Conservation (phyloP, 2,329 filamentous ascomycete species). For the Lanzia echinophila region DNA sequence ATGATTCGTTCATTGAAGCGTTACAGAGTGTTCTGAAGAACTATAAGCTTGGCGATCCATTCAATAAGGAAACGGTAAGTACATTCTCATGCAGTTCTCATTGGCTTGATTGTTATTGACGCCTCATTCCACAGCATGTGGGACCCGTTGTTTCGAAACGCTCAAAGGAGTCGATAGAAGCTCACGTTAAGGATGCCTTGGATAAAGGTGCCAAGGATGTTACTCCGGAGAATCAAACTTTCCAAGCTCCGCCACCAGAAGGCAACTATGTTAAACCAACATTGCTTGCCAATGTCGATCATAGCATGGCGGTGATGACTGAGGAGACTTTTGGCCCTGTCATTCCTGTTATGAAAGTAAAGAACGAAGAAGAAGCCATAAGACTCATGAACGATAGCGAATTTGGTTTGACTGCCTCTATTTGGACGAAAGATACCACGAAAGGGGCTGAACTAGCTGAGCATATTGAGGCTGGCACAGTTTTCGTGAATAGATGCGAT, state of each 20-base stretch:
- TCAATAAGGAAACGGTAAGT: conserved; percentile 56
- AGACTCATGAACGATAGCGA: conserved; percentile 89
- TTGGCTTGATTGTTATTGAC: conserved; percentile 4
- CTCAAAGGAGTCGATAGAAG: conserved; percentile 67
- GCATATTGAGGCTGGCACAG: conserved; percentile 82
- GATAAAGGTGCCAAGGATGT: conserved; percentile 76
- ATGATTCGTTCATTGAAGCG: conserved; percentile 75
- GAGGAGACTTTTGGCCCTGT: conserved; percentile 95
- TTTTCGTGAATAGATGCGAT: conserved; percentile 93
- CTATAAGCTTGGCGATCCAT: conserved; percentile 85
- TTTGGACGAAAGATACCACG: conserved; percentile 85
- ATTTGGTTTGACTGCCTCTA: conserved; percentile 90
- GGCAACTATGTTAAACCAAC: conserved; percentile 89
- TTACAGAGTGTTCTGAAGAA: conserved; percentile 72
- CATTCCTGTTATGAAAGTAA: conserved; percentile 84
- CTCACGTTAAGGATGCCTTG: conserved; percentile 76
- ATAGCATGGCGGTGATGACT: conserved; percentile 81
- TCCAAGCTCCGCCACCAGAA: conserved; percentile 62
- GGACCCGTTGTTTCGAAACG: conserved; percentile 83
- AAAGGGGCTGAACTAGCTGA: conserved; percentile 72
- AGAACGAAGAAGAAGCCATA: conserved; percentile 73
- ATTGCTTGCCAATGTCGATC: conserved; percentile 70
- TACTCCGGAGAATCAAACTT: conserved; percentile 76
- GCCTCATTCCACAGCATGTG: conserved; percentile 44
- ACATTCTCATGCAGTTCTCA: not conserved